Evolutionary conservation across 495 filamentous ascomycete genomes (phyloP).

Genomic region (Aspergillus carlsbadensis): DNA sequence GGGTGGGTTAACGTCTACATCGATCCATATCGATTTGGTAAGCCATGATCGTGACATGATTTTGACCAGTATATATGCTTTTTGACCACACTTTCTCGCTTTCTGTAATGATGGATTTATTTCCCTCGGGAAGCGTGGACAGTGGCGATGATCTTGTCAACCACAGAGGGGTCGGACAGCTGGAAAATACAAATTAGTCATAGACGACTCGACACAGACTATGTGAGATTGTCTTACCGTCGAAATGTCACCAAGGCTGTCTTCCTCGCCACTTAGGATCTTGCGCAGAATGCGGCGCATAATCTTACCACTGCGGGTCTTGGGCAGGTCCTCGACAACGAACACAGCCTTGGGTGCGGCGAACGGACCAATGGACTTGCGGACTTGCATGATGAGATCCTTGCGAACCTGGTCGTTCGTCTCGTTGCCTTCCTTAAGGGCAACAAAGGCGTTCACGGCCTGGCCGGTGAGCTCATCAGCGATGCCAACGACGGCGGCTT

Average conservation of each 20-base stretch:
- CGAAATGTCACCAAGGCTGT: conserved; percentile 88
- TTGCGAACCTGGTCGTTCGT: conserved; percentile 80
- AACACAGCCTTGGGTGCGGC: conserved; percentile 93
- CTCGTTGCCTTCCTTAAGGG: conserved; percentile 85
- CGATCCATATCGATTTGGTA: neutral
- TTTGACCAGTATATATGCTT: conserved; percentile 13
- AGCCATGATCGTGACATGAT: neutral
- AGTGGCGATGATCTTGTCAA: conserved; percentile 81
- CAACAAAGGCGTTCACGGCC: conserved; percentile 94
- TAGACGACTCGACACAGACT: neutral
- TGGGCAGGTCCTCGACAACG: conserved; percentile 88
- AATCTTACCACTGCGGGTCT: conserved; percentile 97
- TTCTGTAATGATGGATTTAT: conserved; percentile 32
- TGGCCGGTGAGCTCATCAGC: conserved; percentile 92
- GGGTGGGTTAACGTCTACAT: neutral
- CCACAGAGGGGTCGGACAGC: conserved; percentile 87
- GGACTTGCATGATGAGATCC: conserved; percentile 90
- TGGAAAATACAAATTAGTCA: conserved; percentile 43
- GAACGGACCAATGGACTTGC: conserved; percentile 95
- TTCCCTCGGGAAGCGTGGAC: conserved; percentile 66
- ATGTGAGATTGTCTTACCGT: conserved; percentile 61
- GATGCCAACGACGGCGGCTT: conserved; percentile 95
- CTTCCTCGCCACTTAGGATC: conserved; percentile 94
- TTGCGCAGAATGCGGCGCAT: conserved; percentile 97
- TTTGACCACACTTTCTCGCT: conserved; percentile 8